Evolutionary conservation across 2,329 filamentous ascomycete genomes (phyloP).

Genomic region (Fusarium haematococcum): DNA sequence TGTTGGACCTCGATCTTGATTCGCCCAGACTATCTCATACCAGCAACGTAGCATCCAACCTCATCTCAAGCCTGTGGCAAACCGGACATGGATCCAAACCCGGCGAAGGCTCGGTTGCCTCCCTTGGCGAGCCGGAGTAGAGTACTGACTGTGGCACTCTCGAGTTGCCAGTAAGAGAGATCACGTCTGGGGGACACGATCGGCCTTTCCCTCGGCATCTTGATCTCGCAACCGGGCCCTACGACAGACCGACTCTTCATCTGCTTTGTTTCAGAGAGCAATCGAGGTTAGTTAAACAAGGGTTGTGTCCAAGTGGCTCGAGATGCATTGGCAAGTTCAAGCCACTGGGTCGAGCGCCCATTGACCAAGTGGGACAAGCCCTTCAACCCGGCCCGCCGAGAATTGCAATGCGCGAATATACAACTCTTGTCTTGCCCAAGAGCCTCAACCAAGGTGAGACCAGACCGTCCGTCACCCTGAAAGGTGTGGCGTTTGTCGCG

Average conservation of each 20-base stretch:
- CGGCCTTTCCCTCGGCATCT: neutral
- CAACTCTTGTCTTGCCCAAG: neutral
- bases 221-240: neutral
- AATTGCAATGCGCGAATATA: conserved; percentile 30
- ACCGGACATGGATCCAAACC: conserved; percentile 37
- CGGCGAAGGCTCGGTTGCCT: conserved; percentile 23
- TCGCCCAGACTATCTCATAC: conserved; percentile 25
- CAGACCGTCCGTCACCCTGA: neutral
- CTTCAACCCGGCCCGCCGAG: conserved; percentile 18
- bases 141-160: neutral
- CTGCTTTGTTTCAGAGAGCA: conserved; percentile 21
- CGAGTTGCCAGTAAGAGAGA: conserved; percentile 1
- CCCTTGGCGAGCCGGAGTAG: conserved; percentile 18
- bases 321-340: conserved; percentile 19
- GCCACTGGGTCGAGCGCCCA: conserved; percentile 28
- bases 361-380: conserved; percentile 27
- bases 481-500: neutral
- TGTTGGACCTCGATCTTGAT: conserved; percentile 21
- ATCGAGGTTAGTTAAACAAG: conserved; percentile 24
- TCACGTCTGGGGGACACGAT: neutral
- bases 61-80: conserved; percentile 37
- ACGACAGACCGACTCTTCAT: conserved; percentile 20
- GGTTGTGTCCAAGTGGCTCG: conserved; percentile 22
- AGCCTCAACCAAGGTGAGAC: conserved; percentile 4
- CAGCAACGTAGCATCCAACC: conserved; percentile 41